These are phyloP conservation scores for Apiospora saccharicola DNA, from an alignment of 2,329 filamentous ascomycete genomes.

Conservation along the genomic window DNA sequence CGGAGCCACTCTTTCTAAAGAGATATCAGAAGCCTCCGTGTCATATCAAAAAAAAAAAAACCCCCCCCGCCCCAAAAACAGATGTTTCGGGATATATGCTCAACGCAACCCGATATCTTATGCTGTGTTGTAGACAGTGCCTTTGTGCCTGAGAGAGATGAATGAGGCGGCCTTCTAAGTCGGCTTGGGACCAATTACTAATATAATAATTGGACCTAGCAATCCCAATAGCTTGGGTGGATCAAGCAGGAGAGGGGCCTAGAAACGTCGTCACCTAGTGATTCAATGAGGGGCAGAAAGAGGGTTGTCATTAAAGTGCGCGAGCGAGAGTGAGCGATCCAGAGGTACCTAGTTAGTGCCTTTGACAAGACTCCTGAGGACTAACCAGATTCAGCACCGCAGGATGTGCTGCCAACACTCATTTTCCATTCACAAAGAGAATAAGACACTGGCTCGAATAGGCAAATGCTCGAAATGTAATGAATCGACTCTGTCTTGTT, in stretches of 20 bases:
- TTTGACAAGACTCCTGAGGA: neutral
- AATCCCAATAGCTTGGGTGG: slow-evolving; percentile 22
- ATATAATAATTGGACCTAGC: neutral
- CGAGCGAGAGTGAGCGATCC: neutral
- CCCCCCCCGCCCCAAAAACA: too few species aligned
- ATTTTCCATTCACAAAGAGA: neutral
- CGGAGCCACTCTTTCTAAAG: neutral
- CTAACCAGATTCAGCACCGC: neutral
- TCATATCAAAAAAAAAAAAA: neutral
- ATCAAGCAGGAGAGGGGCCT: slow-evolving; percentile 7
- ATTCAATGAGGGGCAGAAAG: slow-evolving; percentile 21
- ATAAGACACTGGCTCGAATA: neutral
- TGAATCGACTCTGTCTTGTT: neutral
- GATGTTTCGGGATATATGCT: neutral
- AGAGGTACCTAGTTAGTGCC: neutral
- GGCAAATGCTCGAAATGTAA: neutral
- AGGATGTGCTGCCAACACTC: neutral
- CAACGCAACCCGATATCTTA: neutral
- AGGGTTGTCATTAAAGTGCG: slow-evolving; percentile 9
- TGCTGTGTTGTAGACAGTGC: neutral
- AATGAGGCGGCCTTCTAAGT: neutral
- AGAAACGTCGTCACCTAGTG: slow-evolving; percentile 20
- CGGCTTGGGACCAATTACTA: slow-evolving; percentile 6
- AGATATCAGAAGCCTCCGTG: neutral
- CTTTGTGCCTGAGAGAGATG: neutral